Conservation (phyloP, 2,329 filamentous ascomycete genomes). For the Emergomyces africanus region DNA sequence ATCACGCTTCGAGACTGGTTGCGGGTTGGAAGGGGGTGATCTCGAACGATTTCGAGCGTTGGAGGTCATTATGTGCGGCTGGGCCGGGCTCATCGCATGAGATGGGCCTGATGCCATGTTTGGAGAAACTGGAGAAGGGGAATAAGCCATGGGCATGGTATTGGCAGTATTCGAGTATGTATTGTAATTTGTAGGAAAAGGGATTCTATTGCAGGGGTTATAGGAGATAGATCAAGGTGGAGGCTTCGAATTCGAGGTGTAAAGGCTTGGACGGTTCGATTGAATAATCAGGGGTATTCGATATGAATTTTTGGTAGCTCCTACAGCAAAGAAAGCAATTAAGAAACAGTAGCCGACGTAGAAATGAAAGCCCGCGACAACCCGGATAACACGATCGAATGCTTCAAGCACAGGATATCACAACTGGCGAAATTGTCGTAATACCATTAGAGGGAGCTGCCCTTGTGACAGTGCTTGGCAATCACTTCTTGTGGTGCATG, state of each 20-base stretch:
- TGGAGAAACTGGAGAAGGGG: slow-evolving; percentile 6
- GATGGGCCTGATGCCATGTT: slow-evolving; percentile 4
- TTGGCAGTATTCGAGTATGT: background rate
- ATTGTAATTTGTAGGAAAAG: background rate
- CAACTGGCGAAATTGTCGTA: too few relatives aligned
- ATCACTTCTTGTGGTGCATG: background rate
- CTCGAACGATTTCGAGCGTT: slow-evolving; percentile 2
- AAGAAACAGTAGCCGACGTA: background rate
- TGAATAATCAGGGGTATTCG: background rate
- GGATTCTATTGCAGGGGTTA: background rate
- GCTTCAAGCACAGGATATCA: background rate
- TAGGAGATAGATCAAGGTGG: background rate
- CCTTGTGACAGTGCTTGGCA: background rate
- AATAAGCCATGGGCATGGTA: slow-evolving; percentile 7
- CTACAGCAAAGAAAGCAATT: background rate
- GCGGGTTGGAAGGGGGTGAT: slow-evolving; percentile 2
- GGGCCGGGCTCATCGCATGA: background rate
- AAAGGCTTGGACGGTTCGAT: background rate
- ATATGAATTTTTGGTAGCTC: background rate
- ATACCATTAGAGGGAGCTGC: background rate
- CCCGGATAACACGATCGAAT: background rate
- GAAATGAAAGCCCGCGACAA: background rate
- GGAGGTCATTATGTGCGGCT: background rate
- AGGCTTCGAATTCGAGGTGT: background rate
- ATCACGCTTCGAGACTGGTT: slow-evolving; percentile 63